Conservation (phyloP, 106 monocot genomes). For the Apostasia ramifera region DNA sequence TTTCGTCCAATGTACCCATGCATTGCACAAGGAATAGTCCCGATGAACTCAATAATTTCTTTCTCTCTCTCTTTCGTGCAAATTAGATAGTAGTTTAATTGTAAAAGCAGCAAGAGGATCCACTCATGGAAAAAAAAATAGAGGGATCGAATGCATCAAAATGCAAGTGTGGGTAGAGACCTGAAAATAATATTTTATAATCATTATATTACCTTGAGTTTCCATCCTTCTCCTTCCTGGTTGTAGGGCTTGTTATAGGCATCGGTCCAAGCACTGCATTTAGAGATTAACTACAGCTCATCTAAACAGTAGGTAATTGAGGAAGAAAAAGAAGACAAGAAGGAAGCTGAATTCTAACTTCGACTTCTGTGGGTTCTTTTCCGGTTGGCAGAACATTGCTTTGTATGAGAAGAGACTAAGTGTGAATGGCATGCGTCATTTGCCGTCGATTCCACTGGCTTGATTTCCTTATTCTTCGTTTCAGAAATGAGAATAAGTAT, state of each 20-base stretch:
- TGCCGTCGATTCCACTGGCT: background rate
- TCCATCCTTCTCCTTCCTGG: conserved; percentile 28
- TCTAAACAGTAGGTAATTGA: background rate
- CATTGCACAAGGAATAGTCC: too few relatives aligned
- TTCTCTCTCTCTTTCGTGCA: background rate
- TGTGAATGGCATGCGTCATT: background rate
- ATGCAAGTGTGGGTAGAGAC: too few relatives aligned
- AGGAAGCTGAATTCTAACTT: conserved; percentile 15
- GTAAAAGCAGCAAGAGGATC: too few relatives aligned
- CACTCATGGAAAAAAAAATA: too few relatives aligned
- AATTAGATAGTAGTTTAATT: background rate
- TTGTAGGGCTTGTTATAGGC: background rate
- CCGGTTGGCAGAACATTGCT: conserved; percentile 11
- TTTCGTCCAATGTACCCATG: too few relatives aligned
- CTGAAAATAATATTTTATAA: too few relatives aligned
- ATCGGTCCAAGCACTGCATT: conserved; percentile 24
- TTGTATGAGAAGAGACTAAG: conserved; percentile 5
- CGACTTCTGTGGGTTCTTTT: conserved; percentile 25
- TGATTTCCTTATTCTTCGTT: background rate
- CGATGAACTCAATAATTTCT: too few relatives aligned
- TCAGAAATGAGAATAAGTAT: background rate
- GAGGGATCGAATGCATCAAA: too few relatives aligned
- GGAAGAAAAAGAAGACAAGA: background rate
- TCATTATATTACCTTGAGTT: conserved; percentile 14
- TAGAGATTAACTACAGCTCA: background rate